Conservation (phyloP, 1,284 basidiomycete genomes). For the Schizopora paradoxa region DNA sequence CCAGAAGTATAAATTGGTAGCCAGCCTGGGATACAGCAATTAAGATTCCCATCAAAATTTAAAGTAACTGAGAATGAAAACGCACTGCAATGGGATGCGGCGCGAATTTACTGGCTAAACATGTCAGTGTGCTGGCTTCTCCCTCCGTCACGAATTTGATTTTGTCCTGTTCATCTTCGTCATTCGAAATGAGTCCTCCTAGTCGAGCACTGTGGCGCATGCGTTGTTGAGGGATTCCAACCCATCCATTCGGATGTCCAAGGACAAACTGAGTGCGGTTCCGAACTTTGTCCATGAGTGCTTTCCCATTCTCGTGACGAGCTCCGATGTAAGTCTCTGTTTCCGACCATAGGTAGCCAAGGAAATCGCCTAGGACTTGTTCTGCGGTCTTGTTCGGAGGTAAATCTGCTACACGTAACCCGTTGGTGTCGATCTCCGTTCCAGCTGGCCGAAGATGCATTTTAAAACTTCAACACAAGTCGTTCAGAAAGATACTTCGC, state of each 20-base stretch:
- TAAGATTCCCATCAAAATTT: background rate
- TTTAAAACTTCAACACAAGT: too few species aligned
- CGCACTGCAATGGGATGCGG: conserved; percentile 64
- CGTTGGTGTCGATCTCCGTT: conserved; percentile 75
- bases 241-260: conserved; percentile 77
- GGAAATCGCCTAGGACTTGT: conserved; percentile 72
- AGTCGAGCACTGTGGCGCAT: conserved; percentile 66
- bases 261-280: conserved; percentile 63
- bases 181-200: conserved; percentile 65
- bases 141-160: conserved; percentile 76
- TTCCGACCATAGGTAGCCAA: conserved; percentile 65
- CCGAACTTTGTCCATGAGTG: conserved; percentile 61
- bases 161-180: conserved; percentile 58
- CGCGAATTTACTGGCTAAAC: conserved; percentile 66
- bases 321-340: conserved; percentile 66
- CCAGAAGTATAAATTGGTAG: conserved; percentile 69
- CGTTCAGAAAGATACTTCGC: conserved; percentile 13
- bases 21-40: conserved; percentile 33
- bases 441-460: conserved; percentile 65
- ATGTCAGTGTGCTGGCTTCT: conserved; percentile 73
- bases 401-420: conserved; percentile 61
- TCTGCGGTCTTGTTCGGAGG: conserved; percentile 58
- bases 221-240: conserved; percentile 72
- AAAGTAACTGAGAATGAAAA: conserved; percentile 7
- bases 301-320: conserved; percentile 61